phyloP scores from a whole-genome alignment of 2,329 filamentous ascomycete species.

The Neonectria faginata region DNA sequence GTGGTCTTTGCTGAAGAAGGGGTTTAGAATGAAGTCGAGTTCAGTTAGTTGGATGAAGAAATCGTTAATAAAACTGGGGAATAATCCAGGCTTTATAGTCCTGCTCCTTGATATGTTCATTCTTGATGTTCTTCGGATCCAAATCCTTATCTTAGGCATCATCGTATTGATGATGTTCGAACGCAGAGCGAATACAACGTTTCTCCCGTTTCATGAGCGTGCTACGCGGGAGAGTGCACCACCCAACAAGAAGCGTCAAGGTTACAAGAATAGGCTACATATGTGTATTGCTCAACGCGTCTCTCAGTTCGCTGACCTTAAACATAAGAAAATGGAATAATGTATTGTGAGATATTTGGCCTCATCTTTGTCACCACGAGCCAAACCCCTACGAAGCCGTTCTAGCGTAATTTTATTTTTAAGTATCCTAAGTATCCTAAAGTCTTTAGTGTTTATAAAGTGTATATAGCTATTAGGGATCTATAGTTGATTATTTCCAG shows the following conservation, averaged over 20 bases:
- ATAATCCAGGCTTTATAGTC: not conserved
- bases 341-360: too few species aligned
- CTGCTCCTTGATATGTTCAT: not conserved
- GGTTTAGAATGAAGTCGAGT: not conserved
- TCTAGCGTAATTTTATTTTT: too few species aligned
- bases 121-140: not conserved
- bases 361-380: too few species aligned
- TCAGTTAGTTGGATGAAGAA: not conserved
- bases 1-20: not conserved
- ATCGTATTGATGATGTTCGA: not conserved
- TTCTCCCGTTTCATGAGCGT: not conserved
- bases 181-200: not conserved
- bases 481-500: too few species aligned
- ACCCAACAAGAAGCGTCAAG: not conserved
- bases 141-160: not conserved
- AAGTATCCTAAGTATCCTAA: too few species aligned
- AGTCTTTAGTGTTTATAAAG: too few species aligned
- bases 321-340: not conserved
- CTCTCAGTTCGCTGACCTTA: not conserved
- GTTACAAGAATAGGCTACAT: not conserved
- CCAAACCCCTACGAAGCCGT: too few species aligned
- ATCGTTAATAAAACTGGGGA: not conserved
- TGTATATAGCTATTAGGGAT: too few species aligned
- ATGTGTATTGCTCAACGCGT: not conserved
- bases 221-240: not conserved